Evolutionary conservation across 768 basidiomycete genomes (phyloP).

Genomic region (Trichaptum fuscoviolaceum): DNA sequence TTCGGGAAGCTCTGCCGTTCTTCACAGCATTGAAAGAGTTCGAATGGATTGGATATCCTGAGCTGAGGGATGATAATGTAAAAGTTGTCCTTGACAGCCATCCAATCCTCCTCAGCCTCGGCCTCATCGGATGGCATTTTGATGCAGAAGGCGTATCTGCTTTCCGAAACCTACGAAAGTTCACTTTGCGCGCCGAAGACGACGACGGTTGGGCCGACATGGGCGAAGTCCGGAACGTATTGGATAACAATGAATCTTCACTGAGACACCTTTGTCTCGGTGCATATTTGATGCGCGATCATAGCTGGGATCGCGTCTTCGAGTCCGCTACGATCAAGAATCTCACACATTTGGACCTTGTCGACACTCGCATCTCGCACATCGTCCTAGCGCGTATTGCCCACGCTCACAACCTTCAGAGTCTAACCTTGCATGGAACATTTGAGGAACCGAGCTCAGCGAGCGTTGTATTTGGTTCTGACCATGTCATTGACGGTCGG

Average conservation of each 20-base stretch:
- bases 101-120: slow-evolving; percentile 47
- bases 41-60: slow-evolving; percentile 77
- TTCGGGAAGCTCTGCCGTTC: slow-evolving; percentile 56
- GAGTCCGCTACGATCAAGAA: slow-evolving; percentile 57
- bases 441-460: slow-evolving; percentile 56
- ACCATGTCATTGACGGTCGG: slow-evolving; percentile 50
- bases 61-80: slow-evolving; percentile 63
- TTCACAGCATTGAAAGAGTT: slow-evolving; percentile 58
- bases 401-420: slow-evolving; percentile 54
- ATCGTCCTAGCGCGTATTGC: slow-evolving; percentile 58
- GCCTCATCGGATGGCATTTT: slow-evolving; percentile 71
- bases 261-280: slow-evolving; percentile 61
- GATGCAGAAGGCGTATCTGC: slow-evolving; percentile 65
- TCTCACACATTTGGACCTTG: slow-evolving; percentile 64
- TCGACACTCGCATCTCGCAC: slow-evolving; percentile 64
- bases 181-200: slow-evolving; percentile 65
- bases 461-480: slow-evolving; percentile 53
- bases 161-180: slow-evolving; percentile 54
- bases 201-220: slow-evolving; percentile 69
- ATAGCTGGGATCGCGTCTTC: slow-evolving; percentile 66
- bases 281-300: slow-evolving; percentile 59
- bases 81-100: slow-evolving; percentile 51
- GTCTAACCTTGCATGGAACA: slow-evolving; percentile 61
- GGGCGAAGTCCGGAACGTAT: slow-evolving; percentile 58
- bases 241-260: slow-evolving; percentile 52